Conservation (phyloP, 2,329 filamentous ascomycete genomes). For the Davidsoniella australis region DNA sequence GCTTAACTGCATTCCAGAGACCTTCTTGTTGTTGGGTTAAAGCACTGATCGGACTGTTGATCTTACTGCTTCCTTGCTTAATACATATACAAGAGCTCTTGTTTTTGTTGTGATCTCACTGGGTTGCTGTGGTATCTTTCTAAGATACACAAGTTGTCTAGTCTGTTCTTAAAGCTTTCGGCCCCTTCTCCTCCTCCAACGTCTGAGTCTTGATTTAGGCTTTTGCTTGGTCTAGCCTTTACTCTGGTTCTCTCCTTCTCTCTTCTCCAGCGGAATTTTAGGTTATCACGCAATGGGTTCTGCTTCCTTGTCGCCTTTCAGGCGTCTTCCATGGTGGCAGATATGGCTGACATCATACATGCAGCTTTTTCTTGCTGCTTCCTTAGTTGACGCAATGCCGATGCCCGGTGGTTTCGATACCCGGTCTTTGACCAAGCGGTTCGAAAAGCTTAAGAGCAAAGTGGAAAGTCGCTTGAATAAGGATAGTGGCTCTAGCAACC, state of each 20-base stretch:
- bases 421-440: slow-evolving; percentile 8
- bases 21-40: background rate
- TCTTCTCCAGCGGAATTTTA: background rate
- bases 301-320: background rate
- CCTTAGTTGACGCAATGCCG: slow-evolving; percentile 3
- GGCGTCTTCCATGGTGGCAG: slow-evolving; percentile 1
- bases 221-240: too few species aligned
- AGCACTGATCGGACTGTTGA: background rate
- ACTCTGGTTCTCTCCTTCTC: background rate
- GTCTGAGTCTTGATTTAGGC: too few species aligned
- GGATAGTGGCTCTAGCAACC: background rate
- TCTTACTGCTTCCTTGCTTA: background rate
- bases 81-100: too few species aligned
- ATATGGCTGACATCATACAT: slow-evolving; percentile 6
- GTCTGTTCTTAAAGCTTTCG: too few species aligned
- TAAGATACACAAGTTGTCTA: too few species aligned
- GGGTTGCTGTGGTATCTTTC: too few species aligned
- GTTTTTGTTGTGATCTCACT: too few species aligned
- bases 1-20: slow-evolving; percentile 1
- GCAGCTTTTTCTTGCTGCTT: slow-evolving; percentile 3
- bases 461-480: slow-evolving; percentile 8
- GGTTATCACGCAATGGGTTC: background rate
- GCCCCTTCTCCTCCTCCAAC: too few species aligned
- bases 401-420: slow-evolving; percentile 4
- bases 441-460: slow-evolving; percentile 11